Conservation (phyloP, 805 yeast genomes). For the Tetrapisispora phaffii region DNA sequence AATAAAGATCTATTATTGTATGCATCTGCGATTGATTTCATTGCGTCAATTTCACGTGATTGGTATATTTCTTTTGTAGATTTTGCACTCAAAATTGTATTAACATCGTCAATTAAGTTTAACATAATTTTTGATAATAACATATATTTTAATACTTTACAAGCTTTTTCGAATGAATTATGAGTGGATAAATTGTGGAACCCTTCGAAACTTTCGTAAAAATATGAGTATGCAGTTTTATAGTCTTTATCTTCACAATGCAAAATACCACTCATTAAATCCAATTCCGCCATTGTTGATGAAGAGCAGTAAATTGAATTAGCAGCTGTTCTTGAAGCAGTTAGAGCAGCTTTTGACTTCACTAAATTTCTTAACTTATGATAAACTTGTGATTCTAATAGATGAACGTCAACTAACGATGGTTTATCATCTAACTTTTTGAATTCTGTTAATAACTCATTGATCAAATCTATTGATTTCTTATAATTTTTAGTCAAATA, state of each 20-base stretch:
- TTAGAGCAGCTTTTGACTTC: constrained; percentile 82
- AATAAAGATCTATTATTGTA: constrained; percentile 81
- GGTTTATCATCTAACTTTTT: constrained; percentile 93
- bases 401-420: constrained; percentile 88
- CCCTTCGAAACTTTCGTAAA: constrained; percentile 90
- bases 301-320: constrained; percentile 93
- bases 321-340: constrained; percentile 96
- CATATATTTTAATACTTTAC: constrained; percentile 84
- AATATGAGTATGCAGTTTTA: constrained; percentile 90
- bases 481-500: constrained; percentile 55
- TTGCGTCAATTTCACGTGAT: constrained; percentile 84
- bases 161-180: constrained; percentile 53
- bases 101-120: constrained; percentile 76
- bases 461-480: constrained; percentile 64
- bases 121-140: constrained; percentile 88
- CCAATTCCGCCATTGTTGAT: constrained; percentile 86
- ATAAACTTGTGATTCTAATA: constrained; percentile 80
- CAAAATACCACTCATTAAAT: constrained; percentile 87
- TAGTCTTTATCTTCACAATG: constrained; percentile 97
- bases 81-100: constrained; percentile 66
- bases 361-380: constrained; percentile 87
- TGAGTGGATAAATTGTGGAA: constrained; percentile 43
- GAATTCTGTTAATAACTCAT: constrained; percentile 67
- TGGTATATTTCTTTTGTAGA: constrained; percentile 55
- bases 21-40: constrained; percentile 87